Percentiles rank a stretch among this genome's conserved stretches.
These are phyloP conservation scores for Boletus rex-veris DNA, from an alignment of 768 basidiomycete genomes.

Conservation along the genomic window DNA sequence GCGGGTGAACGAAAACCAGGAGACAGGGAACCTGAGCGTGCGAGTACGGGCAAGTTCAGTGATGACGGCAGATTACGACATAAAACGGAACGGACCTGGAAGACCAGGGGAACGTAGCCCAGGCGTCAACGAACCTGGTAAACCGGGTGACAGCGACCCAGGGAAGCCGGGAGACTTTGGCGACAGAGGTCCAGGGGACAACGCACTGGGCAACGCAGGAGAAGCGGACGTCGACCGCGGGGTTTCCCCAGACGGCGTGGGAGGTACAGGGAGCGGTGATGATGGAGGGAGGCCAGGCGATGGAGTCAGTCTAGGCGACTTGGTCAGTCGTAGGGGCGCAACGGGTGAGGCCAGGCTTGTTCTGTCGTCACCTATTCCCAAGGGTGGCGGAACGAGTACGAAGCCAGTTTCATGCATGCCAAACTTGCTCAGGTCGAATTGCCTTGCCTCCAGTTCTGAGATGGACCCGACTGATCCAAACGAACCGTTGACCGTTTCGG, in stretches of 20 bases:
- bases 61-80: constrained; percentile 7
- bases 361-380: constrained; percentile 15
- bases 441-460: constrained; percentile 19
- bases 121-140: constrained; percentile 17
- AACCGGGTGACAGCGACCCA: constrained; percentile 16
- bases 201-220: constrained; percentile 8
- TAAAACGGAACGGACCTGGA: constrained; percentile 19
- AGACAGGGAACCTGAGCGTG: constrained; percentile 14
- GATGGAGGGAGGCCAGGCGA: constrained; percentile 15
- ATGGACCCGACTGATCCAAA: constrained; percentile 21
- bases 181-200: constrained; percentile 9
- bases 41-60: constrained; percentile 1
- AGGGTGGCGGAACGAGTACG: constrained; percentile 23
- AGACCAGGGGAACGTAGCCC: constrained; percentile 23
- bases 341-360: constrained; percentile 10
- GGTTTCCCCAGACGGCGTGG: not conserved
- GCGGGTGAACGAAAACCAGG: constrained; percentile 23
- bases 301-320: constrained; percentile 22
- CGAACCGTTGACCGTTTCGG: constrained; percentile 8
- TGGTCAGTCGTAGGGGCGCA: constrained; percentile 26
- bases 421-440: constrained; percentile 16
- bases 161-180: constrained; percentile 8
- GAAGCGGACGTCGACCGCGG: constrained; percentile 8
- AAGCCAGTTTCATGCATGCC: constrained; percentile 8
- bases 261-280: constrained; percentile 13